Evolutionary conservation across 352 stramenopile genomes (phyloP), one percentile per base, ranked within the genome.

Genomic region (Phytopythium chamaehyphon): DNA sequence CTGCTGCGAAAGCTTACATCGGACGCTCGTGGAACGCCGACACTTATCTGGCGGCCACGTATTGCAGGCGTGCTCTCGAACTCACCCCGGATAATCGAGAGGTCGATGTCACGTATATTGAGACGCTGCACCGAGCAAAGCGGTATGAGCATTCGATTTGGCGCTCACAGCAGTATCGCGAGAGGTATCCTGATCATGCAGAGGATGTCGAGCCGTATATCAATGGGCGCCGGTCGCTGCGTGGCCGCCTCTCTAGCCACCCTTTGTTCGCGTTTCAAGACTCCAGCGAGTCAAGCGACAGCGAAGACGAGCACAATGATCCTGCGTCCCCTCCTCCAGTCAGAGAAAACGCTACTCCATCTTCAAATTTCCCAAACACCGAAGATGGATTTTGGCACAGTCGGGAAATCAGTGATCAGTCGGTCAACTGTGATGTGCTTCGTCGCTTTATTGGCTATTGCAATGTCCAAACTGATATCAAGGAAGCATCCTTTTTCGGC

Each of bases 401-500:
- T n/a, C 50, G 55, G 7, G 39, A 57, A 7, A 44, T 80, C 19
- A 66, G 73, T 15, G 74, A 62, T 0, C 57, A 65, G 2, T 31
- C 40, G 0, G 76, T 93, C 7, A 89, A 86, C 56, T 86, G 71
- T 23, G 73, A 90, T 35, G 69, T 82, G 14, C 62, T 86, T 14
- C 68, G 73, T 28, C 83, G 87, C 0, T 95, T 92, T 40, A 82
- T 93, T 31, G 87, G 87, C 6, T 92, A 92, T 48, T 90, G 82
- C 66, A 96, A 96, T 55, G 62, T 88, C 18, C 75, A 94, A 62
- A 96, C 88, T 0, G 88, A 95, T 35, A 96, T 96, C 59, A 96
- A 96, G 58, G 86, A 96, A 58, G 86, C 86, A 0, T 68, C 68
- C 0, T 96, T 96, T 51, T 90, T 96, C 37, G 88, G 88, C 0